A percentile compares a stretch with the other conserved stretches of the same genome.
Conservation (phyloP, 331 rosid species). For the Pyrus hybrid region DNA sequence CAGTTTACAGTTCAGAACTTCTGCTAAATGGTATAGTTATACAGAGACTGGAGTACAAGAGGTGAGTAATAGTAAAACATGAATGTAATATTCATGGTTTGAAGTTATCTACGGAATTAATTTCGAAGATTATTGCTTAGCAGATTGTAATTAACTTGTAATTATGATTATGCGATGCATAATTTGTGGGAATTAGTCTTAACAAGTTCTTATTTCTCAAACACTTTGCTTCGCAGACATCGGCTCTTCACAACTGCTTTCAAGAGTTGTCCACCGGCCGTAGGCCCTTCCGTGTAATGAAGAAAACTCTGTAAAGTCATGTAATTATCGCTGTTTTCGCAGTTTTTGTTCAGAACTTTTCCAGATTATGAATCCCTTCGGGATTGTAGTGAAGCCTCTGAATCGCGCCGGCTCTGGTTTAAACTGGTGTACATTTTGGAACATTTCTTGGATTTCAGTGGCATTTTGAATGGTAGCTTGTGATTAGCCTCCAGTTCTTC, state of each 20-base stretch:
- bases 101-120: no score
- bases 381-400: background rate
- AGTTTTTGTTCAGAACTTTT: background rate
- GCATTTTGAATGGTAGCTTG: no score
- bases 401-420: background rate
- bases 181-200: background rate
- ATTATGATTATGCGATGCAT: no score
- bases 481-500: no score
- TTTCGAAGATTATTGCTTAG: no score
- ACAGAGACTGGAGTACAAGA: slow-evolving; percentile 61
- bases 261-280: slow-evolving; percentile 3
- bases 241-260: slow-evolving; percentile 44
- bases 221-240: slow-evolving; percentile 26
- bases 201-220: background rate
- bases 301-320: background rate
- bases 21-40: slow-evolving; percentile 61
- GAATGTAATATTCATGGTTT: no score
- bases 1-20: slow-evolving; percentile 51
- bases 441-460: background rate
- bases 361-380: background rate
- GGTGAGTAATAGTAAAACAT: slow-evolving; percentile 20
- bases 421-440: background rate
- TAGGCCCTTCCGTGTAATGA: background rate
- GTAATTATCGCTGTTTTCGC: background rate
- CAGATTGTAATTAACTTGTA: no score